Evolutionary conservation across 306 rosid species (phyloP).

Genomic region (Acacia acuminata): DNA sequence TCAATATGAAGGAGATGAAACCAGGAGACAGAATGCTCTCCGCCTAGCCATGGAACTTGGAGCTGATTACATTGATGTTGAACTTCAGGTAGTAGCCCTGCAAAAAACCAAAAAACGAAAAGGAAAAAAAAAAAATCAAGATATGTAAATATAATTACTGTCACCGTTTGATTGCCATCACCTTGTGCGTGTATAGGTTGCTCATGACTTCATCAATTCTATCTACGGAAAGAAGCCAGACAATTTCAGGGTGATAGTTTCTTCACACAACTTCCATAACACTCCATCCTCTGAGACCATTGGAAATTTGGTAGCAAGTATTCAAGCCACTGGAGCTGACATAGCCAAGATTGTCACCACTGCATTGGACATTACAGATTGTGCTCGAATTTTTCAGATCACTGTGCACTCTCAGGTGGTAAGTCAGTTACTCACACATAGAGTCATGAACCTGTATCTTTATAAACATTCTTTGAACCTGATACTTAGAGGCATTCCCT

Average conservation of each 20-base stretch:
- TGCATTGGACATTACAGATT: slow-evolving; percentile 50
- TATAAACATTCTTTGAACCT: no score
- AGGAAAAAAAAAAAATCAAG: neutral
- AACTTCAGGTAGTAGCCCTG: slow-evolving; percentile 40
- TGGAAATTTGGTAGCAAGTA: slow-evolving; percentile 45
- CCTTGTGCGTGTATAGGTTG: slow-evolving; percentile 33
- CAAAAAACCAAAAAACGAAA: neutral
- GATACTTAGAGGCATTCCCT: no score
- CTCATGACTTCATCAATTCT: slow-evolving; percentile 42
- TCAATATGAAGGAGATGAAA: slow-evolving; percentile 50
- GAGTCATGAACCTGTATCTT: no score
- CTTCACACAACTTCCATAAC: slow-evolving; percentile 46
- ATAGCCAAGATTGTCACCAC: slow-evolving; percentile 50
- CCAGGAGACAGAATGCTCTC: slow-evolving; percentile 43
- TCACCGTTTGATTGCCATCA: neutral
- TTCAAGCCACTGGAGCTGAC: slow-evolving; percentile 51
- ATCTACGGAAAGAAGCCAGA: slow-evolving; percentile 40
- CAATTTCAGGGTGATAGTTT: slow-evolving; percentile 48
- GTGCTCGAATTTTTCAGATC: slow-evolving; percentile 44
- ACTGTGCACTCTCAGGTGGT: slow-evolving; percentile 51
- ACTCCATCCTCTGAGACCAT: slow-evolving; percentile 50
- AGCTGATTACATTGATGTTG: slow-evolving; percentile 48
- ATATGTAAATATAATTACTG: neutral
- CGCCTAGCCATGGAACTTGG: slow-evolving; percentile 49
- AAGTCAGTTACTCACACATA: neutral